Evolutionary conservation across 371 early-diverging fungal genomes (phyloP).

Genomic region (Rhizopus delemar): DNA sequence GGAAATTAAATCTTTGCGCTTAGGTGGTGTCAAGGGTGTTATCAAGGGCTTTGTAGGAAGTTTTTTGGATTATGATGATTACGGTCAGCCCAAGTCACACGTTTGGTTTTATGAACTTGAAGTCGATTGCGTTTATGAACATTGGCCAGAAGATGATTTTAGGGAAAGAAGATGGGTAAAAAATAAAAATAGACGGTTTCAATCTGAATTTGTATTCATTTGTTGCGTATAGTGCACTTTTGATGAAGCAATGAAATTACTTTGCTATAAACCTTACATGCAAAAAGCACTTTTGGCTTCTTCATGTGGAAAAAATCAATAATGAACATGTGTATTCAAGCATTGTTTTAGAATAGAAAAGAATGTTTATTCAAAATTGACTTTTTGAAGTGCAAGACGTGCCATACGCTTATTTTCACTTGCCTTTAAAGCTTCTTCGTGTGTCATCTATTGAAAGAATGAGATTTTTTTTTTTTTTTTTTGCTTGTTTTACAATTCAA

Average conservation of each 20-base stretch:
- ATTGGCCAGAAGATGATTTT: constrained; percentile 60
- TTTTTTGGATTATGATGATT: constrained; percentile 46
- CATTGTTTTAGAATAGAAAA: background rate
- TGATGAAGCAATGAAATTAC: constrained; percentile 53
- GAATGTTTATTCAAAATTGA: background rate
- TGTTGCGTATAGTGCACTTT: constrained; percentile 49
- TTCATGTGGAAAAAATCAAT: constrained; percentile 29
- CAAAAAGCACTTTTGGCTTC: constrained; percentile 51
- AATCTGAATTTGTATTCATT: background rate
- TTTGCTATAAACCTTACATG: constrained; percentile 56
- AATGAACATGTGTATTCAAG: background rate
- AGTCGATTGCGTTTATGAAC: constrained; percentile 47
- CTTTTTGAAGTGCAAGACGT: constrained; percentile 36
- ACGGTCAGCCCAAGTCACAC: constrained; percentile 49
- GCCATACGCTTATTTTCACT: constrained; percentile 40
- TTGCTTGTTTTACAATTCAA: background rate
- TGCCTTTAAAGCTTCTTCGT: constrained; percentile 38
- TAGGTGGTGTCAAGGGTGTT: constrained; percentile 55
- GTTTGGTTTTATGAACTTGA: constrained; percentile 62
- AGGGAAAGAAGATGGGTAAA: constrained; percentile 62
- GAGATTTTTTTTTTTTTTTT: background rate
- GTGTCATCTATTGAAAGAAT: constrained; percentile 23
- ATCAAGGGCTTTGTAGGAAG: constrained; percentile 49
- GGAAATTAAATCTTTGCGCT: background rate
- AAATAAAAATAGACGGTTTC: background rate